Base-by-base conservation (phyloP, 2,329 filamentous ascomycete species). In the Sclerotinia glacialis region DNA sequence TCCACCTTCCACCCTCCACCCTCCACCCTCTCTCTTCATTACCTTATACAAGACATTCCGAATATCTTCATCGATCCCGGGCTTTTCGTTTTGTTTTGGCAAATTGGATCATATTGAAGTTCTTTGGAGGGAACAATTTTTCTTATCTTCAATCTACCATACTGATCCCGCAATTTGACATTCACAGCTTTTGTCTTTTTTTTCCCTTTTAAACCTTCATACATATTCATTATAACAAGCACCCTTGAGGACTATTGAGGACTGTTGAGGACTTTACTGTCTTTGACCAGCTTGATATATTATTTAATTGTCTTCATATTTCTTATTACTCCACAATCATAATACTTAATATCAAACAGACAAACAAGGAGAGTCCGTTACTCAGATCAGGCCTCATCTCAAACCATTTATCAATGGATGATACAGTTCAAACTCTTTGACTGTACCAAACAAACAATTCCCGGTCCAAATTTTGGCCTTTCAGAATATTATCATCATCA, bases 251-350 rank as follows among this genome's bases (percentile, higher is more conserved):
- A 55, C 73, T 75, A n/a, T n/a, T n/a, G n/a, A n/a, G n/a, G n/a
- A n/a, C n/a, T n/a, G n/a, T 72, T 67, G 74, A 74, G 71, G 73
- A 55, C 73, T 75, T 75, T 26, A 72, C 65, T 74, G 74, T 75
- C 74, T 70, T 73, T 67, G 70, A 67, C 70, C 68, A 72, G 71
- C 70, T 70, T 69, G 50, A 65, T 58, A 65, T 58, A 47, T 52
- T 59, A 65, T 63, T 49, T 68, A 54, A 46, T 67, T 59, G 58
- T 46, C 63, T 42, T 16, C 52, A 49, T 64, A 18, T n/a, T 58
- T 53, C 66, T 52, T 44, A 66, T 68, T 64, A 69, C 62, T 66
- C 56, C 49, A 54, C 68, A 66, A 68, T 63, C 67, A 68, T 74
- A 74, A 73, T 73, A 23, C 49, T 70, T 74, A 71, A 74, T 68